Evolutionary conservation across 192 early-diverging fungal genomes (phyloP).

Genomic region (Pilobolus umbonatus): DNA sequence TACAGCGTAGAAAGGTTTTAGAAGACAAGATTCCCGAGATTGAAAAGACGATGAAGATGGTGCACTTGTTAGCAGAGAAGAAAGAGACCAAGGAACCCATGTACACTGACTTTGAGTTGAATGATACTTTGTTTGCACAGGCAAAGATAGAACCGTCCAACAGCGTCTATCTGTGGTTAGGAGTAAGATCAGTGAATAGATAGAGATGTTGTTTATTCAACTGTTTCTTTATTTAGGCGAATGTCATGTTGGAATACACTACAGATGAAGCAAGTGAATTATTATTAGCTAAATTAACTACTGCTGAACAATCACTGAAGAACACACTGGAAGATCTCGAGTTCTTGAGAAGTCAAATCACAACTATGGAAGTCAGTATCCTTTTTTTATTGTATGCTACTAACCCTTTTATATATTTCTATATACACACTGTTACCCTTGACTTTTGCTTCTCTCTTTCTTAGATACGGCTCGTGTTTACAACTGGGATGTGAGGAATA

Average conservation of each 20-base stretch:
- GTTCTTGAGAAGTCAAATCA: slow-evolving; percentile 95
- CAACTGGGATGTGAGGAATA: slow-evolving; percentile 94
- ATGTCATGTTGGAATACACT: slow-evolving; percentile 96
- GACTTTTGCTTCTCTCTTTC: slow-evolving; percentile 17
- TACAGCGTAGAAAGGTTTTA: slow-evolving; percentile 77
- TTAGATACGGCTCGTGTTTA: slow-evolving; percentile 89
- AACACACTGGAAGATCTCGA: slow-evolving; percentile 86
- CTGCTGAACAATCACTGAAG: slow-evolving; percentile 65
- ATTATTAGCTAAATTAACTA: slow-evolving; percentile 66
- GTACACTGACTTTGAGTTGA: slow-evolving; percentile 86
- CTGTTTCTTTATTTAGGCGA: slow-evolving; percentile 57
- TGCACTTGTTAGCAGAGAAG: slow-evolving; percentile 68
- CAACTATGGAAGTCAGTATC: slow-evolving; percentile 96
- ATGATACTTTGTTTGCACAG: slow-evolving; percentile 89
- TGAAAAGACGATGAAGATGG: slow-evolving; percentile 86
- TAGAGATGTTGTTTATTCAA: background rate
- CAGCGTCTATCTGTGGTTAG: slow-evolving; percentile 92
- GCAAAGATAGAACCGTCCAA: slow-evolving; percentile 73
- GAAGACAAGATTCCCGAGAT: slow-evolving; percentile 96
- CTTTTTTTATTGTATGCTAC: slow-evolving; percentile 25
- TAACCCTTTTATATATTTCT: background rate
- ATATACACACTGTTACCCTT: slow-evolving; percentile 11
- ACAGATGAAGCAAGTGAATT: slow-evolving; percentile 82
- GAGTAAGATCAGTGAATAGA: slow-evolving; percentile 49
- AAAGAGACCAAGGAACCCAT: slow-evolving; percentile 49